phyloP scores from a whole-genome alignment of 1,139 yeast genomes.

The Fermentozyma sake region DNA sequence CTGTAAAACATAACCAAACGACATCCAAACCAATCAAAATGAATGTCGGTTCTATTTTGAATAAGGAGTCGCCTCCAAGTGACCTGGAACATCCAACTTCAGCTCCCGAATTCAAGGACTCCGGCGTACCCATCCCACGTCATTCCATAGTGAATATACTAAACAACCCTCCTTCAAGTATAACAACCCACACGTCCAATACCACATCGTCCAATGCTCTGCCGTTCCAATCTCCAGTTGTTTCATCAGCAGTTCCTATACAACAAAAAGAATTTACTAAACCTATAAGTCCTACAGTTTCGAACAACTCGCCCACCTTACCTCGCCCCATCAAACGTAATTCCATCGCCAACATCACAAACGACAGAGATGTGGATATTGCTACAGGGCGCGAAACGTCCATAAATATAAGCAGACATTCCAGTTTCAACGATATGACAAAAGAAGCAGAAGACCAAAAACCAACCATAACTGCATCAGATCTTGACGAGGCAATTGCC shows the following conservation, averaged over 20 bases:
- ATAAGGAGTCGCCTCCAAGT: conserved; percentile 38
- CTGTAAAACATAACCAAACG: conserved; percentile 2
- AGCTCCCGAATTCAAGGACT: background rate
- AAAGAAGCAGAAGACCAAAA: conserved; percentile 1
- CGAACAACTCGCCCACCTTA: conserved; percentile 4
- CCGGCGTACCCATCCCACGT: conserved; percentile 5
- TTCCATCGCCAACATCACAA: conserved; percentile 45
- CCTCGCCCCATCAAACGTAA: conserved; percentile 21
- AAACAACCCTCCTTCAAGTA: conserved; percentile 12
- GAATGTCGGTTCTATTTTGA: conserved; percentile 47
- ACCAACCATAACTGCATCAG: too few relatives aligned
- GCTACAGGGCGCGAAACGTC: conserved; percentile 31
- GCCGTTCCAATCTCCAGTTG: too few relatives aligned
- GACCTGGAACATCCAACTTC: conserved; percentile 14
- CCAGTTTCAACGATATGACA: conserved; percentile 2
- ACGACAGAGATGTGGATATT: conserved; percentile 41
- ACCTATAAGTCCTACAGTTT: too few relatives aligned
- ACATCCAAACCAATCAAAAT: conserved; percentile 12
- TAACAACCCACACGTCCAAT: background rate
- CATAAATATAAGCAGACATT: conserved; percentile 3
- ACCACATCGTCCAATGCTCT: too few relatives aligned
- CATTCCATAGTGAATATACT: conserved; percentile 21
- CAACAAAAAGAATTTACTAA: conserved; percentile 6
- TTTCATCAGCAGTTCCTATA: too few relatives aligned
- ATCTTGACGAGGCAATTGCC: too few relatives aligned